Base-by-base conservation (phyloP, 2,329 filamentous ascomycete species). In the Apiospora sp. region DNA sequence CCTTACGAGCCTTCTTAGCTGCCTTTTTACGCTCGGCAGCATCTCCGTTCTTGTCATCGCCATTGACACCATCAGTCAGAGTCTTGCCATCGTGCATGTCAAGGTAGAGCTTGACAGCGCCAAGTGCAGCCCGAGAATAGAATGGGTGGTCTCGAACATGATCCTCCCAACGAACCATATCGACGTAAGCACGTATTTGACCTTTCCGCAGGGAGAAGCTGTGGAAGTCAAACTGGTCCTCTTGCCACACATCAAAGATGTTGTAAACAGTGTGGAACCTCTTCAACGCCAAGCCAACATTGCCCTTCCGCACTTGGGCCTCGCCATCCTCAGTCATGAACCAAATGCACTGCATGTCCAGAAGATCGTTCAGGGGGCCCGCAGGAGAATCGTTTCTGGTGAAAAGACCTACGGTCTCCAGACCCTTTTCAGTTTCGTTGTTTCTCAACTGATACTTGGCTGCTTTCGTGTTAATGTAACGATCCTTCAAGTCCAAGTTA, bases 311-410 rank as follows among this genome's bases (percentile, higher is more conserved):
- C 72, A 93, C 87, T 81, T 95, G 95, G 3, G 96, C 92, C 84
- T 98, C 94, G 71, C 94, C 96, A 80, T 99, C 97, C 84, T 99
- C 96, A 6, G 94, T 96, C 79, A 99, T 85, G 81, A 92, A 99
- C 97, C 96, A 99, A 77, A 98, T 91, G 81, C 95, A 98, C 84
- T 99, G 96, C 96, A 99, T 99, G 78, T 99, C 96, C 76, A 97
- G 89, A 48, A 99, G 89, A 82, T 99, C 96, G 68, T 93, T 93
- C 54, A 99, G 86, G 5, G 97, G 94, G 1, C 96, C 96, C 7
- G 94, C 95, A 16, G 92, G 89, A 4, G 94, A 93, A 79, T 99
- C 96, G 70, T 95, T 95, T 71, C 96, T 89, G 0, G 97, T 99
- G 83, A 99, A 99, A 75, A 98, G 90, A 75, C 94, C 94, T 87